A percentile compares a stretch with the other conserved stretches of the same genome.
These are phyloP conservation scores for Fistulinella staudtii DNA, from an alignment of 1,284 basidiomycete genomes.

Conservation along the genomic window DNA sequence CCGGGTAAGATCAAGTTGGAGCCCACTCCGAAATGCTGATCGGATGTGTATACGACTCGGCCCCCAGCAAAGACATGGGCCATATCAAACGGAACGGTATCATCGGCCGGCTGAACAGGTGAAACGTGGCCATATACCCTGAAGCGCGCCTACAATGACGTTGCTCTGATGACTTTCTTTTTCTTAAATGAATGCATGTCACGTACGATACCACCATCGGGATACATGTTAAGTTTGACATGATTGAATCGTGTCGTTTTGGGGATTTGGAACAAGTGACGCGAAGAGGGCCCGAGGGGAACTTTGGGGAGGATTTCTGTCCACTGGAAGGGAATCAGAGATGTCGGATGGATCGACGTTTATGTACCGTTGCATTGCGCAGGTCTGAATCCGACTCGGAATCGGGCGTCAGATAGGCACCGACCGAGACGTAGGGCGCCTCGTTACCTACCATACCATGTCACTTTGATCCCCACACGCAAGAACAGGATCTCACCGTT, in stretches of 20 bases:
- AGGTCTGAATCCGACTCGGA: slow-evolving; percentile 39
- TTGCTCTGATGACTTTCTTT: too few relatives aligned
- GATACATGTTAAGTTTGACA: slow-evolving; percentile 93
- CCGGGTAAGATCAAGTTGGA: slow-evolving; percentile 91
- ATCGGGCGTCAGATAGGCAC: slow-evolving; percentile 52
- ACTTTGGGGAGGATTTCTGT: slow-evolving; percentile 72
- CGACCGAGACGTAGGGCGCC: slow-evolving; percentile 76
- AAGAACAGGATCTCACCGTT: slow-evolving; percentile 52
- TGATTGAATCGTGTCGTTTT: slow-evolving; percentile 62
- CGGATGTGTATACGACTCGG: slow-evolving; percentile 73
- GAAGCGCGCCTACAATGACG: slow-evolving; percentile 69
- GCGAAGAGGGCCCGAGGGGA: slow-evolving; percentile 74
- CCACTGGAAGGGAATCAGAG: slow-evolving; percentile 69
- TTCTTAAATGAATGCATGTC: too few relatives aligned
- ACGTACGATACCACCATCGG: slow-evolving; percentile 92
- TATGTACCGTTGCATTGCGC: slow-evolving; percentile 52
- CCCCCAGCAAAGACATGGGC: slow-evolving; percentile 92
- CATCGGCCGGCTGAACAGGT: slow-evolving; percentile 55
- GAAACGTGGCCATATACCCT: slow-evolving; percentile 81
- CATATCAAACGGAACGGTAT: slow-evolving; percentile 66
- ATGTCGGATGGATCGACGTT: too few relatives aligned
- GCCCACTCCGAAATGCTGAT: slow-evolving; percentile 94
- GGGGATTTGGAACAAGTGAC: slow-evolving; percentile 81
- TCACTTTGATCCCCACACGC: not conserved
- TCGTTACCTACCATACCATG: slow-evolving; percentile 68